Base-by-base conservation (phyloP, 176 grass and related monocot genomes). In the Juncus inflexus region DNA sequence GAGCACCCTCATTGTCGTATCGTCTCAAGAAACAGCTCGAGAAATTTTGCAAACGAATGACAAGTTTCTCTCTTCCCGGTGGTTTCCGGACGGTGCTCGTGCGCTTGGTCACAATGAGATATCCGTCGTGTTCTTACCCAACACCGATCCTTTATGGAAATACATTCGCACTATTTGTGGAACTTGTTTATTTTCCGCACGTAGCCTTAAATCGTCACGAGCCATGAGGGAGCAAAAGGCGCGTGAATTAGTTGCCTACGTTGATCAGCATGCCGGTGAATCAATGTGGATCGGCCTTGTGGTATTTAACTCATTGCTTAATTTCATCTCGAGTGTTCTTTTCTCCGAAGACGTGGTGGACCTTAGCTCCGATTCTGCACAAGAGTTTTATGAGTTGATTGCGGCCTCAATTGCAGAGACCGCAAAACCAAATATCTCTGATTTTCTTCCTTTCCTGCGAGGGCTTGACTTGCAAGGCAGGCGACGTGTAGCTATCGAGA, bases 311-410 rank as follows among this genome's bases (percentile, higher is more conserved):
- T 47, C 35, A 3, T 41, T 58, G 70, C 36, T 74, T 35, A 74
- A 74, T 50, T 11, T 74, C n/a, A 7, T 61, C 13, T 74, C 56
- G 7, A 35, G 6, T 28, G 37, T 58, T 58, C 16, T 74, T 4
- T 74, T 74, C 40, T 74, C 70, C n/a, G 40, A 60, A 47, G 37
- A 74, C 42, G n/a, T 74, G 14, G 56, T 74, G 11, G 56, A 74
- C 41, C 55, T 74, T 12, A 42, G 59, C 55, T 74, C 70, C 0
- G 56, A 52, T 35, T 66, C 63, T 15, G 15, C 54, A 7, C 70
- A 74, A 74, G 70, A 74, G 16, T 74, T 74, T 55, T 61, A 42
- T 9, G 40, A 62, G 5, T 37, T 62, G 15, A 9, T 74, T 28
- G 11, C 16, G 3, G 40, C 16, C 19, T 47, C 43, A 5, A 35